phyloP scores from a whole-genome alignment of 441 rosid genomes.

The Populus hybrid region DNA sequence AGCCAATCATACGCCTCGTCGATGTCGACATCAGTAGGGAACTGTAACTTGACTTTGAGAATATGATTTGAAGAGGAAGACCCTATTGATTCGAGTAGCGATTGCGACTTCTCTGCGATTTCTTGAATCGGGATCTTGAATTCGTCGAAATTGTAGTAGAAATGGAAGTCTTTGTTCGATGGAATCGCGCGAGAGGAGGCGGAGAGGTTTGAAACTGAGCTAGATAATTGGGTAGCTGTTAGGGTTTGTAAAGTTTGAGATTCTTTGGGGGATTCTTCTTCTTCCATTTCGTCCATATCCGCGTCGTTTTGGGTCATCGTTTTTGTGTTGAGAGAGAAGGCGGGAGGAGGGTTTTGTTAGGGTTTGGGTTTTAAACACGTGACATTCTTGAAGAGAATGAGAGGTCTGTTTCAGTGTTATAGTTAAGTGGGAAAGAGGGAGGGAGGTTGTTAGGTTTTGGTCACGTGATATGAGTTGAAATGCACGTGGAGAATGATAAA shows the following conservation, averaged over 20 bases:
- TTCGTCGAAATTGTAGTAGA: slow-evolving; percentile 69
- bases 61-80: slow-evolving; percentile 30
- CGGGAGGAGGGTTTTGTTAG: neutral
- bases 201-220: slow-evolving; percentile 55
- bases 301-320: slow-evolving; percentile 16
- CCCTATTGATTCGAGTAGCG: slow-evolving; percentile 58
- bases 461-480: no score
- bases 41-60: slow-evolving; percentile 26
- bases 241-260: slow-evolving; percentile 32
- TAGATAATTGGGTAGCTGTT: slow-evolving; percentile 35
- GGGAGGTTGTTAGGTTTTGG: no score
- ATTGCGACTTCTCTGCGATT: slow-evolving; percentile 45
- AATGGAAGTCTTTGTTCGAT: slow-evolving; percentile 70
- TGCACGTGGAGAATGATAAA: no score
- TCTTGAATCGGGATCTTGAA: slow-evolving; percentile 59
- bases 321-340: neutral
- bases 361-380: no score
- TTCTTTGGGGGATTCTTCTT: neutral
- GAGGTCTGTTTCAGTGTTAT: no score
- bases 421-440: no score
- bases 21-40: slow-evolving; percentile 38
- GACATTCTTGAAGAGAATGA: no score
- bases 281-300: slow-evolving; percentile 11
- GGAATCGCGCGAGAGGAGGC: slow-evolving; percentile 65
- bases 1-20: slow-evolving; percentile 73